Evolutionary conservation across 164 flowering plant species (phyloP), one percentile per base, ranked within the genome.

Genomic region (Chloranthus sessilifolius): DNA sequence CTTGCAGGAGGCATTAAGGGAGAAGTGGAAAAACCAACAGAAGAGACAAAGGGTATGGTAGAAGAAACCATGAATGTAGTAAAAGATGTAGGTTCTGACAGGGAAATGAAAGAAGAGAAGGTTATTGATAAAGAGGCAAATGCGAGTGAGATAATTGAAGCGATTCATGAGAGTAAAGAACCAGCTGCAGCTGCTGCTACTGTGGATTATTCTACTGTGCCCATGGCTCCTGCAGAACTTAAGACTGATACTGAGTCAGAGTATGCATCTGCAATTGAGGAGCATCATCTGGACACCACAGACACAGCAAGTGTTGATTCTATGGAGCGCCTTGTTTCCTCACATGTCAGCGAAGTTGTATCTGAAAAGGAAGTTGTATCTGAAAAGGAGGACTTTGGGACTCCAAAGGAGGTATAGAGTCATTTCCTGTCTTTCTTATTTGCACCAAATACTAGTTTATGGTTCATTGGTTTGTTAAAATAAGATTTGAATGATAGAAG

Each of bases 321-420:
- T 34, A 17, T n/a, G n/a, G 63, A 19, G 23, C 44, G 23, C 43
- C 47, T 51, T 47, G 60, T 40, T 48, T 40, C 49, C 12, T 2
- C 57, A 5, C 14, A n/a, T n/a, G n/a, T n/a, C n/a, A n/a, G n/a
- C n/a, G n/a, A n/a, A n/a, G n/a, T 17, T n/a, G 26, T 25, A 26
- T 16, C 48, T 1, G 1, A 4, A 7, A 19, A 45, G 12, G 34
- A 22, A 51, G 36, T 39, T 14, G 43, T 57, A 5, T 29, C 57
- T n/a, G 50, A 15, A 25, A 59, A 55, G 29, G 46, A 56, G 17
- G 38, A 3, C 21, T 28, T 14, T 0, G 11, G 16, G 33, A 31
- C 54, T 39, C 44, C 73, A 21, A 36, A 50, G 21, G 58, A 72
- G 82, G 79, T n/a, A n/a, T n/a, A n/a, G n/a, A n/a, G n/a, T 77